Evolutionary conservation across 495 filamentous ascomycete species (phyloP), one percentile per base, ranked within the genome.

Genomic region (Podospora pseudoanserina): DNA sequence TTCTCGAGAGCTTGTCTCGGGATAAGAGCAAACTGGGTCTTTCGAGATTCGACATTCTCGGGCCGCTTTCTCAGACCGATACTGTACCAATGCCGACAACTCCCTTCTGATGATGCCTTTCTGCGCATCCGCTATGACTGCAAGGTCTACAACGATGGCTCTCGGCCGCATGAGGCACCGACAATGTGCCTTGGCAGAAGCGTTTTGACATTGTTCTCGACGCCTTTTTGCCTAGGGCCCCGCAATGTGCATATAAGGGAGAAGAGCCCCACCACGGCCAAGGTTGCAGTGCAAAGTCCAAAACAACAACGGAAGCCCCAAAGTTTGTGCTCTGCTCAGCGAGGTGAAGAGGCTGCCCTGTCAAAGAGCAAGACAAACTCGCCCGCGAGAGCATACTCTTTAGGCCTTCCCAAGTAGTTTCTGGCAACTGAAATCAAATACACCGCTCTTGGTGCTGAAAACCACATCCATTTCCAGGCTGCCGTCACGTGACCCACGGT

Each of bases 401-500:
- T 49, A 16, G 15, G 39, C 39, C 2, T 13, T 49, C 39, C 39
- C 39, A 49, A 11, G 39, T 49, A 49, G 39, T 49, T 18, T 49
- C 39, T 49, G 39, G 39, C 39, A 49, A 11, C 15, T 11, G 7
- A 49, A 49, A 11, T 9, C 39, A 11, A 49, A 49, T 49, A 49
- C 39, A 49, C 13, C 13, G 9, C 7, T 49, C 39, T 49, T 49
- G 39, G 39, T 49, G 39, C 9, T 49, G 7, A 13, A 49, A 49
- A 49, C 9, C 15, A 23, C 39, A 49, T 11, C 39, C 39, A 49
- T 49, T 49, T 49, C 39, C 39, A 49, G 39, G 39, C 39, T 49
- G 39, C 23, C 23, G 64, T 77, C 75, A 77, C 74, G 75, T 77
- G 75, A 77, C 56, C n/a, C 49, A 11, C 3, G 15, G 16, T 34